Evolutionary conservation across 306 rosid species (phyloP), one percentile per base, ranked within the genome.

Genomic region (Sicyos baderoa): DNA sequence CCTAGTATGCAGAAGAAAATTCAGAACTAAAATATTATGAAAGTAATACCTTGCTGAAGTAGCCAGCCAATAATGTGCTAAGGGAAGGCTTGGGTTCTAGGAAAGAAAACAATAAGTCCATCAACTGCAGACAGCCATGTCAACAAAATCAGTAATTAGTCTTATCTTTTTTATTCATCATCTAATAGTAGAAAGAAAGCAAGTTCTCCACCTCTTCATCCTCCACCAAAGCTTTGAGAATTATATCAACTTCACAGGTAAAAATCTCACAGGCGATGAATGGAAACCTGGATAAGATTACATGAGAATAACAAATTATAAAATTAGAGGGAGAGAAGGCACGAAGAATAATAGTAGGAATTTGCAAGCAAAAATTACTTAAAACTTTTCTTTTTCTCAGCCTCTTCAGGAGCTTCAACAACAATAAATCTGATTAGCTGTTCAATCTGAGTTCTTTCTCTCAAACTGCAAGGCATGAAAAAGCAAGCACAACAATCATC

Each of bases 241-340:
- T 86, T 78, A 76, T 81, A 79, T 94, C 99, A 75, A 94, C 95
- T 84, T 94, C 99, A 70, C 99, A 94, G 21, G 99, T 94, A 82
- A 94, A 90, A 70, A 88, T 87, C 89, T 94, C 99, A 73, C 97
- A 90, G 48, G 96, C 97, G 74, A 94, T 88, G 73, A 90, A 90
- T 73, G 99, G 97, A 80, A 90, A 94, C 90, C 97, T 94, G 90
- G 68, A 47, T 19, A 67, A 67, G 57, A 67, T 16, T 19, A 74
- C 70, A 80, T 51, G 78, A 76, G 14, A 79, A 76, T 68, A 70
- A 37, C 23, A 53, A 78, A 63, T 70, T 79, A 68, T 84, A 49
- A 71, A 71, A 82, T 62, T 15, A 47, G 51, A 47, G 51, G 67
- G 58, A 66, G 68, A 52, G n/a, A 67, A 32, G 68, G 51, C 72